Base-by-base conservation (phyloP, 2,329 filamentous ascomycete species). In the Pseudofabraea citricarpa region DNA sequence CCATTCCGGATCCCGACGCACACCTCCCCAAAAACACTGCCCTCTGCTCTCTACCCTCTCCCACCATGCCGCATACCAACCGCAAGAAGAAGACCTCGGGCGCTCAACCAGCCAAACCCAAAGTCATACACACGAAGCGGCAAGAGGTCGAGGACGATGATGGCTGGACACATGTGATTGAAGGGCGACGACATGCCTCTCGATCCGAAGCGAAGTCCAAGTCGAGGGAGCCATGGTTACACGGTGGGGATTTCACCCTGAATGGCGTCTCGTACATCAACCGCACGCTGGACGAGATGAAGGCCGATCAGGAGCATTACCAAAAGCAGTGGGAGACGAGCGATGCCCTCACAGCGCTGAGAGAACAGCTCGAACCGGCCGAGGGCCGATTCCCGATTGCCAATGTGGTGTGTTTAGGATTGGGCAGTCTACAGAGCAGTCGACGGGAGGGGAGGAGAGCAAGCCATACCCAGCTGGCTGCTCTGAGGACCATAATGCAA, bases 131-230 rank as follows among this genome's bases (percentile, higher is more conserved):
- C 26, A 60, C 51, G 5, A 61, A 61, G 38, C 42, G 60, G 23
- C 53, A 48, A 29, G 48, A 62, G 24, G 40, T 63, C 4, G 48
- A 55, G 12, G 60, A 59, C 43, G 47, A 45, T 1, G 56, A 62
- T 29, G 61, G 61, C n/a, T 63, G 60, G 60, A 57, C 56, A 19
- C 58, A 63, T 46, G 55, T 63, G 20, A 43, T 63, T 8, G 55
- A 59, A 12, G 50, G 52, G 7, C 52, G 53, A 2, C 43, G 43
- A 16, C 41, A 41, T 10, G 46, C 5, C 38, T 43, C 13, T 35
- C 39, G 36, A n/a, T 19, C 32, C 3, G 26, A 37, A 13, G 27
- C 38, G 13, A 19, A 37, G 16, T 40, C 41, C 13, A 49, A 49
- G n/a, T 18, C 22, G 0, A 47, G 42, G 18, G 41, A 45, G 6